Evolutionary conservation across 495 filamentous ascomycete genomes (phyloP).

Genomic region (Geoglossum glabrum): DNA sequence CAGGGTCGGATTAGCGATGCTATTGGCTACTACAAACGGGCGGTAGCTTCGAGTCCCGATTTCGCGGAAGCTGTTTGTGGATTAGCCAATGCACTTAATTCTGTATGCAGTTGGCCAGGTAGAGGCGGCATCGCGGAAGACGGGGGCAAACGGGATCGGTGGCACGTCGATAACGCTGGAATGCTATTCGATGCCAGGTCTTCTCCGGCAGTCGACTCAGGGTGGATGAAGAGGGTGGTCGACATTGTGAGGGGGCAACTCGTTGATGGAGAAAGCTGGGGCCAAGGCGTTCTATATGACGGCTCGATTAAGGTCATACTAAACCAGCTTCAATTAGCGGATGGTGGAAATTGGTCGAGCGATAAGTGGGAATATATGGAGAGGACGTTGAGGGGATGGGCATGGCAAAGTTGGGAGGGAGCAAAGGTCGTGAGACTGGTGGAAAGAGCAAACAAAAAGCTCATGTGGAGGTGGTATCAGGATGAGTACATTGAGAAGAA

Average conservation of each 20-base stretch:
- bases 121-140: constrained; percentile 66
- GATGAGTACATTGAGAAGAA: constrained; percentile 51
- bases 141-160: constrained; percentile 59
- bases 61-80: constrained; percentile 97
- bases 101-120: constrained; percentile 87
- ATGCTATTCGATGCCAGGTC: constrained; percentile 58
- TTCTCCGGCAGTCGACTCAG: constrained; percentile 35
- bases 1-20: constrained; percentile 83
- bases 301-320: constrained; percentile 23
- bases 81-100: constrained; percentile 87
- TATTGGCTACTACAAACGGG: constrained; percentile 76
- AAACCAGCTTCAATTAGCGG: constrained; percentile 25
- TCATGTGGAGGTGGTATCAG: constrained; percentile 74
- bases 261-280: constrained; percentile 73
- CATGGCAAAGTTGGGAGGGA: constrained; percentile 67
- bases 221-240: constrained; percentile 91
- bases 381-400: constrained; percentile 43
- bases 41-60: constrained; percentile 76
- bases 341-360: constrained; percentile 18
- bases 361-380: constrained; percentile 22
- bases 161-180: constrained; percentile 81
- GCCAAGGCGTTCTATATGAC: constrained; percentile 47
- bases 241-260: constrained; percentile 86
- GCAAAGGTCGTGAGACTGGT: constrained; percentile 67
- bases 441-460: constrained; percentile 59